Percentiles rank a stretch among this genome's conserved stretches.
Evolutionary conservation across 129 eudicot species (phyloP).

Genomic region (Lactuca saligna): DNA sequence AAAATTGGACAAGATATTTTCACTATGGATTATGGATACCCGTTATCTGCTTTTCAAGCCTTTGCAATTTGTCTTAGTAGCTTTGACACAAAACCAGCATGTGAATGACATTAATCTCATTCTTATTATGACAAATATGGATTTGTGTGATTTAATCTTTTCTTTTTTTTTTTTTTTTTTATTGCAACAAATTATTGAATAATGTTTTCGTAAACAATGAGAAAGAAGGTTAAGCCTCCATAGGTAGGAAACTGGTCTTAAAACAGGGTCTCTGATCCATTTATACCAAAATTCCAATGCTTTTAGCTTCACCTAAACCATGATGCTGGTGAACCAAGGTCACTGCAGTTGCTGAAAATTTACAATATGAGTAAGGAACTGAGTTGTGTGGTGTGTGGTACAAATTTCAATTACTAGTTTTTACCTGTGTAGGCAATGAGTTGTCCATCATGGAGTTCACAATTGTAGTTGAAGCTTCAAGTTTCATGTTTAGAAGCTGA

Average conservation of each 20-base stretch:
- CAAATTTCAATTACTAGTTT: too few relatives aligned
- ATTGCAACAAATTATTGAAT: not conserved
- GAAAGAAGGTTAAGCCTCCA: not conserved
- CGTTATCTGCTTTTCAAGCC: slow-evolving; percentile 88
- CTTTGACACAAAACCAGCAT: slow-evolving; percentile 92
- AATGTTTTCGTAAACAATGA: not conserved
- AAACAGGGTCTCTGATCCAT: slow-evolving; percentile 23
- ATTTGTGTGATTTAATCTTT: not conserved
- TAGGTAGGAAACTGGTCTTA: slow-evolving; percentile 9
- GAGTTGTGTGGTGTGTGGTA: too few relatives aligned
- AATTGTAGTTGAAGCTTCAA: too few relatives aligned
- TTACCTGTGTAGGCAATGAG: too few relatives aligned
- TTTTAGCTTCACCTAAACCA: too few relatives aligned
- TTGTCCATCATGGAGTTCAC: too few relatives aligned
- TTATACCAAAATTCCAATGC: slow-evolving; percentile 10
- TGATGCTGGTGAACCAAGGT: too few relatives aligned
- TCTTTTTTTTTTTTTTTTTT: not conserved
- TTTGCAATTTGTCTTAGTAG: slow-evolving; percentile 90
- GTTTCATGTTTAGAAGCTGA: too few relatives aligned
- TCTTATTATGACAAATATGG: too few relatives aligned
- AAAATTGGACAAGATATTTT: slow-evolving; percentile 84
- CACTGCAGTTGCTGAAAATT: too few relatives aligned
- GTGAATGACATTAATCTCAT: too few relatives aligned
- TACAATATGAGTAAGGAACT: too few relatives aligned
- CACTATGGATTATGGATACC: slow-evolving; percentile 91